Conservation (phyloP, 2,329 filamentous ascomycete species). For the Daldinia eschscholtzii region DNA sequence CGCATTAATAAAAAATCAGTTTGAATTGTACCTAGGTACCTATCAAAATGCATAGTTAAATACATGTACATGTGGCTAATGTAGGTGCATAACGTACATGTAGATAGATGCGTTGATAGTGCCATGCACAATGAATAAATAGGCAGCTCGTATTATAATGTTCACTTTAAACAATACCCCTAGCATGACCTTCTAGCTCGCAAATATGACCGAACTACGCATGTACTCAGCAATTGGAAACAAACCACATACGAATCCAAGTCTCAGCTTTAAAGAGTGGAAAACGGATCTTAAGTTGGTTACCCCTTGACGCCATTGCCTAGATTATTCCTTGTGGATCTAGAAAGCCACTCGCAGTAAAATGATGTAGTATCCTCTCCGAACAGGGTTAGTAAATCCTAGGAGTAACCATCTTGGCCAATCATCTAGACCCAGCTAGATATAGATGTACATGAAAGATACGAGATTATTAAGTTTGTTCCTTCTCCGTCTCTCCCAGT, state of each 20-base stretch:
- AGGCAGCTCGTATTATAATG: neutral
- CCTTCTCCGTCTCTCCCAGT: neutral
- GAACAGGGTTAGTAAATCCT: neutral
- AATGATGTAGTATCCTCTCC: slow-evolving; percentile 12
- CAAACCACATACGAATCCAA: slow-evolving; percentile 14
- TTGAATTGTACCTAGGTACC: neutral
- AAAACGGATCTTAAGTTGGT: slow-evolving; percentile 18
- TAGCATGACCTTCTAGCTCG: neutral
- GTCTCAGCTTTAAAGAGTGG: slow-evolving; percentile 10
- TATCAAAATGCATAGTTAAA: neutral
- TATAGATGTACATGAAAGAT: no score
- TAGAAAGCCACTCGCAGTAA: slow-evolving; percentile 22
- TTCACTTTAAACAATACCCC: neutral
- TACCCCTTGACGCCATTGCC: slow-evolving; percentile 9
- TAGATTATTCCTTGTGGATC: slow-evolving; percentile 18
- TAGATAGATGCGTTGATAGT: neutral
- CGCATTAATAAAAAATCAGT: neutral
- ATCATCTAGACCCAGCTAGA: neutral
- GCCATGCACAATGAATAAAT: neutral
- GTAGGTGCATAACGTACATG: no score
- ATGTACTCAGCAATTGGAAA: neutral
- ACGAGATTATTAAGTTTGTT: slow-evolving; percentile 5
- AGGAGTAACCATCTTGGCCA: neutral
- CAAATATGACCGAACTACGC: neutral
- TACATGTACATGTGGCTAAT: neutral